Evolutionary conservation across 257 asterid genomes (phyloP), one percentile per base, ranked within the genome.

Genomic region (Osmanthus fragrans): DNA sequence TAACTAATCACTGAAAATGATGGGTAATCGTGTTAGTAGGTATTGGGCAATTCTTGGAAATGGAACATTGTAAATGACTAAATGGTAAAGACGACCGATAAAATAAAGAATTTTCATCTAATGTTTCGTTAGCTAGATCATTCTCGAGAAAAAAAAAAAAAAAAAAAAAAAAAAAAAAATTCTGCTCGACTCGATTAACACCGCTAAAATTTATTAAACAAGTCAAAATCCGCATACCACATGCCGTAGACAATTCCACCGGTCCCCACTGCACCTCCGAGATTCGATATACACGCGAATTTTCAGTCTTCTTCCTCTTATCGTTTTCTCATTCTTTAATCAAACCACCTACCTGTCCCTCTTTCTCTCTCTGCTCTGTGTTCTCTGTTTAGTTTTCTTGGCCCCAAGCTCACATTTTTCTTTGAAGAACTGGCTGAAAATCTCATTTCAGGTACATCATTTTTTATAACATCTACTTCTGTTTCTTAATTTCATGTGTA

Each of bases 361-460:
- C 51, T 45, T 33, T 25, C 16, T 8, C 27, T 51, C 67, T 4
- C 36, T 58, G 4, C 30, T 36, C 36, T 39, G 63, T 77, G 80
- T 67, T 56, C 40, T 29, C 67, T 39, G 56, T 65, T 79, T 29
- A 71, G 74, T 71, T 27, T 77, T 63, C 79, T 73, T 68, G 80
- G 69, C 47, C 45, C 79, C 25, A 79, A 74, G 73, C 23, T 71
- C 73, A 25, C 4, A 16, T 25, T 25, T 58, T 36, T 72, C 39
- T 33, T 29, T 34, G n/a, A 37, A 39, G 75, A 16, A 64, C 70
- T 25, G 97, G 87, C 92, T 33, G 80, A 82, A 7, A 82, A 82
- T 56, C 80, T 87, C 82, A 79, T 87, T 80, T 87, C 94, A 86
- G 97, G 97, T 92, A 76, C 71, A 73, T 68, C 47, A 70, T 54